A percentile compares a stretch with the other conserved stretches of the same genome.
Evolutionary conservation across 2,329 filamentous ascomycete species (phyloP).

Genomic region (Macroventuria anomochaeta): DNA sequence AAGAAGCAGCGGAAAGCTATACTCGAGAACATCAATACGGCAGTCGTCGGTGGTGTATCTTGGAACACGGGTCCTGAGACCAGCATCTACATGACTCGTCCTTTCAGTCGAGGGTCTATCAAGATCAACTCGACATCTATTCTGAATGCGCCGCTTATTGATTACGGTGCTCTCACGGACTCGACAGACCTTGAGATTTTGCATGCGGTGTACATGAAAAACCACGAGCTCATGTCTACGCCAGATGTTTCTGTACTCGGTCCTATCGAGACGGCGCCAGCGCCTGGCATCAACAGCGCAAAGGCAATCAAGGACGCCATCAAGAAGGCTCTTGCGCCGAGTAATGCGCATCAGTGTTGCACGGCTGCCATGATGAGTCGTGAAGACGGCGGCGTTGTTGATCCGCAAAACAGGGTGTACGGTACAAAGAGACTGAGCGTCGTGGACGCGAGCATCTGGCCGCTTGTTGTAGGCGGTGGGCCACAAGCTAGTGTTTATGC

Average conservation of each 20-base stretch:
- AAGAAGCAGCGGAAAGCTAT: conserved; percentile 33
- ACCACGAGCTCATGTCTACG: conserved; percentile 21
- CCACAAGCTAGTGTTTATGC: conserved; percentile 17
- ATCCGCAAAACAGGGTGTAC: conserved; percentile 31
- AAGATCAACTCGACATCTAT: conserved; percentile 20
- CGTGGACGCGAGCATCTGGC: conserved; percentile 27
- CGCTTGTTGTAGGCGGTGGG: conserved; percentile 21
- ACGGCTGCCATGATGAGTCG: conserved; percentile 33
- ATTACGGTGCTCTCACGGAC: not conserved
- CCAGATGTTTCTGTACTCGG: conserved; percentile 27
- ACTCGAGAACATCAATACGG: conserved; percentile 19
- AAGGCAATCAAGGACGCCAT: conserved; percentile 18
- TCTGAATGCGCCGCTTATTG: conserved; percentile 24
- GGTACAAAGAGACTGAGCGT: conserved; percentile 25
- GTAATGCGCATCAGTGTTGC: conserved; percentile 31
- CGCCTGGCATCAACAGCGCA: conserved; percentile 20
- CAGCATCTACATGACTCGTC: conserved; percentile 32
- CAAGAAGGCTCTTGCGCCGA: conserved; percentile 22
- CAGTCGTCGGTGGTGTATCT: conserved; percentile 22
- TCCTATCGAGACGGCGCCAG: conserved; percentile 35
- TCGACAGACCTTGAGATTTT: conserved; percentile 28
- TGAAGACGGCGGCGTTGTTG: conserved; percentile 35
- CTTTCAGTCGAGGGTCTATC: conserved; percentile 32
- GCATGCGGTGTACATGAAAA: conserved; percentile 25
- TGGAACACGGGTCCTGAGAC: conserved; percentile 20